Base-by-base conservation (phyloP, 345 rosid genomes). In the Bruguiera parviflora region DNA sequence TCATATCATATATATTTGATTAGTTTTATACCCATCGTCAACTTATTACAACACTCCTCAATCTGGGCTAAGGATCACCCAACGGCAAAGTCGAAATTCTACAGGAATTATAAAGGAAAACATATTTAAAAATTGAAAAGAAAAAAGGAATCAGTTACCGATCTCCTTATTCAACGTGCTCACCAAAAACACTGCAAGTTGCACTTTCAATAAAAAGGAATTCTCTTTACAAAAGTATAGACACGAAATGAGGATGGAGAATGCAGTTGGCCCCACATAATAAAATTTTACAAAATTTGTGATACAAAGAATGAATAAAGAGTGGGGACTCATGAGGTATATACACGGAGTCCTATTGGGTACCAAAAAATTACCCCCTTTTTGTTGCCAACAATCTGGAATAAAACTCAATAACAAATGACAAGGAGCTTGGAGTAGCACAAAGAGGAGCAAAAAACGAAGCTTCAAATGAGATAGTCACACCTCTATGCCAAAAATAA, bases 401-500 rank as follows among this genome's bases (percentile, higher is more conserved):
- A 37, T 74, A 66, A 64, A 58, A 33, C 68, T 53, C n/a, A 68
- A 32, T 59, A 67, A 67, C 66, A 72, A 73, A 66, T 58, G 66
- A 22, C 11, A 22, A 65, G 24, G 13, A 65, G 58, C 43, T 66
- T 64, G 29, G 61, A 33, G 78, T 73, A 43, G 62, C 70, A 58
- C 28, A 18, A 35, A 29, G 64, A 66, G 72, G 11, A 61, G 51
- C 61, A 3, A 39, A 31, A 21, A 64, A 53, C n/a, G 33, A 59
- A 33, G 5, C n/a, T 47, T 29, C 33, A 52, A 52, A 68, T 5
- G 67, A 77, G 39, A 73, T 43, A 64, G 53, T 67, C 33, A 35
- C 24, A 57, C 57, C 73, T 73, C 77, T 85, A 82, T 0, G 75
- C 64, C 75, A 86, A 75, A 81, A 80, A 90, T 70, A 95, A 84